A percentile compares a stretch with the other conserved stretches of the same genome.
These are phyloP conservation scores for Malassezia psittaci DNA, from an alignment of 1,284 basidiomycete species.

Conservation along the genomic window DNA sequence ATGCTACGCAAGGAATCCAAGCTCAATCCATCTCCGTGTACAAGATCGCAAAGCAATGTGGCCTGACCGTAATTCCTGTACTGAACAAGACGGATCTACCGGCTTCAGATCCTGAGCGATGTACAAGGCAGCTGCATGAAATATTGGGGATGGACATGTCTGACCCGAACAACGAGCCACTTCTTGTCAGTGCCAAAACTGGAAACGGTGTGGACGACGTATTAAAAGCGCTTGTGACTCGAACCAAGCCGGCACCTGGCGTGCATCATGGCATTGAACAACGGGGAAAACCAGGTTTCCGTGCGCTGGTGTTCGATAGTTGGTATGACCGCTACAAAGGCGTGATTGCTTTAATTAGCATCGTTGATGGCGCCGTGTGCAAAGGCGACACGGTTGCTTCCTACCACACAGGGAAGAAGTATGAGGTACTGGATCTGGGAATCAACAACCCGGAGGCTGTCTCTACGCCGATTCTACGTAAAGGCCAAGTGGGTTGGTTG, in stretches of 20 bases:
- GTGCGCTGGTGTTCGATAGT: conserved; percentile 78
- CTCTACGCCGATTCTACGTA: conserved; percentile 54
- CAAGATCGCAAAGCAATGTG: conserved; percentile 64
- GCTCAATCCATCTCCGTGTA: conserved; percentile 95
- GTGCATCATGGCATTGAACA: conserved; percentile 25
- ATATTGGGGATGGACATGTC: conserved; percentile 55
- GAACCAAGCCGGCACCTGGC: conserved; percentile 48
- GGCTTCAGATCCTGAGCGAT: conserved; percentile 25
- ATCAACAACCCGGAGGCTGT: conserved; percentile 65
- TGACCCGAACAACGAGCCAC: conserved; percentile 23
- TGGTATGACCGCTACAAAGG: conserved; percentile 95
- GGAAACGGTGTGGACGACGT: conserved; percentile 69
- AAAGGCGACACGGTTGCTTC: conserved; percentile 62
- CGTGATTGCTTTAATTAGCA: conserved; percentile 79
- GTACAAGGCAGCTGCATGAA: conserved; percentile 27
- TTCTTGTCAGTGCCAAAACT: conserved; percentile 68
- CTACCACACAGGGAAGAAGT: conserved; percentile 74
- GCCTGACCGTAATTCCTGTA: conserved; percentile 77
- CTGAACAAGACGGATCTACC: conserved; percentile 68
- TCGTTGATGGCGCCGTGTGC: conserved; percentile 56
- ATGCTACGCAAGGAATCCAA: conserved; percentile 93
- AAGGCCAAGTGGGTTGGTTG: conserved; percentile 71
- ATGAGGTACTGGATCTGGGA: conserved; percentile 83
- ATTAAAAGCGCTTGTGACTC: conserved; percentile 68
- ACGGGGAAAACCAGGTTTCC: conserved; percentile 44